Percentiles rank a stretch among this genome's conserved stretches.
phyloP scores from a whole-genome alignment of 2,329 filamentous ascomycete genomes.

The Rutstroemia sydowiana region DNA sequence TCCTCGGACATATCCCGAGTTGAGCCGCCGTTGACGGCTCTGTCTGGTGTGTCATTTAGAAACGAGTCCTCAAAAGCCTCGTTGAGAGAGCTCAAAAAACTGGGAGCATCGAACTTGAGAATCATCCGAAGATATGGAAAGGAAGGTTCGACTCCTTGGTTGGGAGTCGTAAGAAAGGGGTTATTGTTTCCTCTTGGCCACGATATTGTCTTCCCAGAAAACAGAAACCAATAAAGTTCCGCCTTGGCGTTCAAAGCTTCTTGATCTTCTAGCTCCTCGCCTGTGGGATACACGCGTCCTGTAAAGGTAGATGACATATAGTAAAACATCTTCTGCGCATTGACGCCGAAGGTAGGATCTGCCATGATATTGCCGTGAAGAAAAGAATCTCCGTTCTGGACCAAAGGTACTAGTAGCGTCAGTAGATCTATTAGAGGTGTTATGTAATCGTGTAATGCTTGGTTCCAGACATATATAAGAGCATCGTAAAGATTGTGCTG shows the following conservation, averaged over 20 bases:
- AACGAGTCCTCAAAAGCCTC: constrained; percentile 96
- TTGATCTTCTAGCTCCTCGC: constrained; percentile 63
- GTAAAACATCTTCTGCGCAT: constrained; percentile 86
- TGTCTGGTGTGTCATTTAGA: constrained; percentile 71
- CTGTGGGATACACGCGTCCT: constrained; percentile 84
- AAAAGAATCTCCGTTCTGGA: constrained; percentile 46
- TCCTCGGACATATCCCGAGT: constrained; percentile 50
- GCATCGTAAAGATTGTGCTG: constrained; percentile 91
- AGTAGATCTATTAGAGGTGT: constrained; percentile 83
- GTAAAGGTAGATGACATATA: constrained; percentile 91
- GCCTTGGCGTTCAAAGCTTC: constrained; percentile 71
- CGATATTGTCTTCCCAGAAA: constrained; percentile 69
- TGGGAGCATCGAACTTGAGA: constrained; percentile 81
- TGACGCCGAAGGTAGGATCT: constrained; percentile 55
- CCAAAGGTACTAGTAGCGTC: constrained; percentile 54
- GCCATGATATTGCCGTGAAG: constrained; percentile 48
- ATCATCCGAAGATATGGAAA: constrained; percentile 83
- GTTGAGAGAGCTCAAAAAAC: constrained; percentile 90
- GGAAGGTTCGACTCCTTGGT: constrained; percentile 55
- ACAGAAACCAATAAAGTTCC: constrained; percentile 87
- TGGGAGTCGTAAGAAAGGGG: constrained; percentile 53
- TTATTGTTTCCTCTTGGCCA: constrained; percentile 64
- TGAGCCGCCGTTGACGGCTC: constrained; percentile 46
- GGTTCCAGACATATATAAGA: constrained; percentile 94
- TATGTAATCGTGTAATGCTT: constrained; percentile 80